Conservation (phyloP, 1,284 basidiomycete species). For the Coniferiporia weirii region DNA sequence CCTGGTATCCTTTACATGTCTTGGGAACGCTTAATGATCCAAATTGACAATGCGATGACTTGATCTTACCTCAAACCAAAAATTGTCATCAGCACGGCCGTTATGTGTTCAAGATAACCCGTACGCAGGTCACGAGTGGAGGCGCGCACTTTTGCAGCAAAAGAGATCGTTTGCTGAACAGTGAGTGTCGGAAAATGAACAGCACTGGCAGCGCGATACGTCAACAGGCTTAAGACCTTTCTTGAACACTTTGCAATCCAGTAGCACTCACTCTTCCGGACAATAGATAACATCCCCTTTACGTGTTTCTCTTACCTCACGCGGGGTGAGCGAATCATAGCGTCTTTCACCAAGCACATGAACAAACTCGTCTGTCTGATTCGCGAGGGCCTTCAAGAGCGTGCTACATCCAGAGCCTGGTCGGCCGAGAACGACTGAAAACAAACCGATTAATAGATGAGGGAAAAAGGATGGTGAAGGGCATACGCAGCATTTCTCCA, state of each 20-base stretch:
- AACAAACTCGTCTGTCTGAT: conserved; percentile 58
- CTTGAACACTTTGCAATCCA: too few relatives aligned
- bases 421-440: conserved; percentile 53
- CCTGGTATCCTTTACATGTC: conserved; percentile 34
- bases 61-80: conserved; percentile 67
- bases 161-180: conserved; percentile 60
- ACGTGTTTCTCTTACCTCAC: conserved; percentile 47
- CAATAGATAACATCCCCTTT: conserved; percentile 67
- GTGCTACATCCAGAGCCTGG: conserved; percentile 72
- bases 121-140: conserved; percentile 44
- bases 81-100: conserved; percentile 56
- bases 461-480: neutral
- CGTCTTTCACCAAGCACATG: conserved; percentile 56
- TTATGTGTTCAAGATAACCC: conserved; percentile 42
- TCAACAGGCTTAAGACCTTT: neutral
- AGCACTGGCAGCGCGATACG: conserved; percentile 34
- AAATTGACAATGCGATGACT: conserved; percentile 26
- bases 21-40: conserved; percentile 28
- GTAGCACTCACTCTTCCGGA: conserved; percentile 42
- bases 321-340: conserved; percentile 61
- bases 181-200: conserved; percentile 74
- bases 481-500: conserved; percentile 56
- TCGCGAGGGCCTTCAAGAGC: conserved; percentile 68
- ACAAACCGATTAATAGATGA: neutral
- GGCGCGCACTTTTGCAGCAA: conserved; percentile 58